Evolutionary conservation across 139 green algal genomes (phyloP).

Genomic region (Chlorella sp.): DNA sequence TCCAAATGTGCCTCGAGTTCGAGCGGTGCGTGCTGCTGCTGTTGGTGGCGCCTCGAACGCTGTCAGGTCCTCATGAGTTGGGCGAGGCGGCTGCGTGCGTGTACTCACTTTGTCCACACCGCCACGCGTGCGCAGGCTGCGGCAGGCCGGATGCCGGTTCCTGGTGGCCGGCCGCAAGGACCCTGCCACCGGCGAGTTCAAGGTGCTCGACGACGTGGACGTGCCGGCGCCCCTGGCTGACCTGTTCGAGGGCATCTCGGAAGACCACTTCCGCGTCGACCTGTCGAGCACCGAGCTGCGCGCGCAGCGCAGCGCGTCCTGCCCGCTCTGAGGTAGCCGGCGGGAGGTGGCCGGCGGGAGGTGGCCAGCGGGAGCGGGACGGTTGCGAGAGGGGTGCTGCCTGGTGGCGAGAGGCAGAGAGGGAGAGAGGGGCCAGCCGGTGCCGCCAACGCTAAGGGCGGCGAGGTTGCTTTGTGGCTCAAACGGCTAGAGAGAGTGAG

Average conservation of each 20-base stretch:
- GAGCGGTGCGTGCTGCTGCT: neutral
- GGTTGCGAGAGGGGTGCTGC: too few species aligned
- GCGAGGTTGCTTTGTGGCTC: too few species aligned
- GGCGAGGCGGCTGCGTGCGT: neutral
- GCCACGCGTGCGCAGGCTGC: conserved; percentile 19
- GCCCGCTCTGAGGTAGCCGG: too few species aligned
- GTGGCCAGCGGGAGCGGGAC: too few species aligned
- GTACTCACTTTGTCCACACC: neutral
- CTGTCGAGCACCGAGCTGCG: conserved; percentile 68
- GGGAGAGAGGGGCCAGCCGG: too few species aligned
- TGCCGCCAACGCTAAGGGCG: too few species aligned
- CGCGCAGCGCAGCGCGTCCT: too few species aligned
- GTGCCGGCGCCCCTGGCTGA: conserved; percentile 43
- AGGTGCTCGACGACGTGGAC: conserved; percentile 46
- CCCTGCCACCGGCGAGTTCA: conserved; percentile 34
- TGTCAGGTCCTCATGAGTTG: too few species aligned
- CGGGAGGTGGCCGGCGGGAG: too few species aligned
- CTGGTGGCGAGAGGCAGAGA: too few species aligned
- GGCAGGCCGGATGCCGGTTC: conserved; percentile 50
- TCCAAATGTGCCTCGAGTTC: conserved; percentile 54
- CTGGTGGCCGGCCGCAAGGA: conserved; percentile 64
- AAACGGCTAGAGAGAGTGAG: too few species aligned
- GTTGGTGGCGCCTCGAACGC: neutral
- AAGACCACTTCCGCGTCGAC: conserved; percentile 57
- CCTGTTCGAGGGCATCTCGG: conserved; percentile 57